A percentile compares a stretch with the other conserved stretches of the same genome.
phyloP scores from a whole-genome alignment of 1,139 yeast genomes.

The Lodderomyces parapsilosis region DNA sequence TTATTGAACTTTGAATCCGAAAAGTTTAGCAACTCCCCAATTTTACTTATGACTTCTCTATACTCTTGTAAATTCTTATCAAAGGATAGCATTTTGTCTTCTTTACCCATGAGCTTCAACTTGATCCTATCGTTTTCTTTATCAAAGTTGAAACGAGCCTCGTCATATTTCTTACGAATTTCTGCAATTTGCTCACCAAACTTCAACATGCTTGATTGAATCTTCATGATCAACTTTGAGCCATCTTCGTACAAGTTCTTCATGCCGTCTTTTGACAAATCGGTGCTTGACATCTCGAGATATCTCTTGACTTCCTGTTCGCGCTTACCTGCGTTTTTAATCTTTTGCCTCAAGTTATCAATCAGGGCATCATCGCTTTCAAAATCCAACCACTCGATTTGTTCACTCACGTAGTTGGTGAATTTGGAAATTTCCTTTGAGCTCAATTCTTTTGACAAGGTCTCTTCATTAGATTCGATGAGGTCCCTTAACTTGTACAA shows the following conservation, averaged over 20 bases:
- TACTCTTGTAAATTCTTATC: conserved; percentile 35
- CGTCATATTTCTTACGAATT: conserved; percentile 40
- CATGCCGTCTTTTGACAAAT: conserved; percentile 37
- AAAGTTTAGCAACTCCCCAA: conserved; percentile 28
- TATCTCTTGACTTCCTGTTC: conserved; percentile 22
- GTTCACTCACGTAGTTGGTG: conserved; percentile 37
- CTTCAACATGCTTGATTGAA: conserved; percentile 45
- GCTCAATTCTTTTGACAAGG: conserved; percentile 32
- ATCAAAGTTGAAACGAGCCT: conserved; percentile 48
- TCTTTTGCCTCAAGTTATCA: conserved; percentile 35
- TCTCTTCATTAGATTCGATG: conserved; percentile 49
- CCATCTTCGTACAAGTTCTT: conserved; percentile 42
- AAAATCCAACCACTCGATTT: conserved; percentile 77
- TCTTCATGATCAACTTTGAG: conserved; percentile 31
- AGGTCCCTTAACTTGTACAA: conserved; percentile 57
- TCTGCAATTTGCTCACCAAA: conserved; percentile 45
- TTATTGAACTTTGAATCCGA: conserved; percentile 25
- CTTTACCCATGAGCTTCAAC: conserved; percentile 28
- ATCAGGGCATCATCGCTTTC: conserved; percentile 59
- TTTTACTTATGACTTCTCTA: conserved; percentile 31
- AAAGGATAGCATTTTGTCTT: conserved; percentile 35
- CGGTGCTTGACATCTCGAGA: conserved; percentile 28
- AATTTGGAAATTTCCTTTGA: conserved; percentile 29
- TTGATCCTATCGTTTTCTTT: conserved; percentile 46
- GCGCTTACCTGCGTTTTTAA: conserved; percentile 20